Evolutionary conservation across 345 rosid species (phyloP).

Genomic region (Cardamine chenopodiifolia): DNA sequence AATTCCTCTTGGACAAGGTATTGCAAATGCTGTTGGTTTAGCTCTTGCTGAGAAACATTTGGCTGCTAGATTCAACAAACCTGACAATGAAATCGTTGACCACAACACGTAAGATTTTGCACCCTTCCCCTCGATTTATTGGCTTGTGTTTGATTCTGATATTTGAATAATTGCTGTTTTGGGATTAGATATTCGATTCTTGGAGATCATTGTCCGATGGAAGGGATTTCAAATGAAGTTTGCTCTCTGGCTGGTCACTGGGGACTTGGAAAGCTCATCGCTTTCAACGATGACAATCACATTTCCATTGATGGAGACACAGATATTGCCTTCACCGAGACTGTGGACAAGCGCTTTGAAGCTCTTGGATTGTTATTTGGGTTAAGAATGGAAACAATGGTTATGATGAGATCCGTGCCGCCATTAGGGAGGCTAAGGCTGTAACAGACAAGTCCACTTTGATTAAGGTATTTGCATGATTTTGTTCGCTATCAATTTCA

Average conservation of each 20-base stretch:
- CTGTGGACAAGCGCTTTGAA: constrained; percentile 78
- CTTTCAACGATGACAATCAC: constrained; percentile 97
- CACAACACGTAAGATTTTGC: constrained; percentile 75
- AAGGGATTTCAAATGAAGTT: constrained; percentile 89
- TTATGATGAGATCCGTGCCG: constrained; percentile 95
- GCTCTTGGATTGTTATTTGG: constrained; percentile 97
- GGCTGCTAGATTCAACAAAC: constrained; percentile 89
- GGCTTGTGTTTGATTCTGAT: neutral
- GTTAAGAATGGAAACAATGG: constrained; percentile 99
- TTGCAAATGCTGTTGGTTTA: constrained; percentile 87
- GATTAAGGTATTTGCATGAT: constrained; percentile 57
- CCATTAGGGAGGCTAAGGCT: constrained; percentile 95
- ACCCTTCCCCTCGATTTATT: neutral
- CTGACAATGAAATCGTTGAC: constrained; percentile 69
- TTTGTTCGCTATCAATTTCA: neutral
- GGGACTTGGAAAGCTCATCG: constrained; percentile 98
- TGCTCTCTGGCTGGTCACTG: constrained; percentile 92
- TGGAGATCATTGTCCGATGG: constrained; percentile 99
- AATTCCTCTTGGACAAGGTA: constrained; percentile 96
- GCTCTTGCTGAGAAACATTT: constrained; percentile 76
- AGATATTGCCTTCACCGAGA: constrained; percentile 93
- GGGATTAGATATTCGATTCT: constrained; percentile 62
- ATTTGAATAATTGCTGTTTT: neutral
- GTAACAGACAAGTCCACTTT: constrained; percentile 86
- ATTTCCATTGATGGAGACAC: constrained; percentile 98